Evolutionary conservation across 345 rosid genomes (phyloP), one percentile per base, ranked within the genome.

Genomic region (Salix caprea): DNA sequence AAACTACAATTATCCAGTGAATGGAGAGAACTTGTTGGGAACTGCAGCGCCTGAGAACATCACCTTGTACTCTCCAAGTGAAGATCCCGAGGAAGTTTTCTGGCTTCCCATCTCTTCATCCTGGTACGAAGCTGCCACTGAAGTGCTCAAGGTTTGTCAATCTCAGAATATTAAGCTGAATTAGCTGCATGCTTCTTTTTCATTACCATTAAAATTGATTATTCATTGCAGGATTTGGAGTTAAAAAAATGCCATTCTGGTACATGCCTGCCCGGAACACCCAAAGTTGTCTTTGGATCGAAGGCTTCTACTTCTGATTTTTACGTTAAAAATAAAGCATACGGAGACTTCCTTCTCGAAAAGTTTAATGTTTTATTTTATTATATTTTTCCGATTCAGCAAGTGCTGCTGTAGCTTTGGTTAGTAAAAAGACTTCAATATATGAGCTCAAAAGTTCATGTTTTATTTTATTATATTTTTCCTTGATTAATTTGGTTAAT

Each of bases 21-120:
- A 21, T 15, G 78, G 78, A 30, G 46, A 75, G 3, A 75, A 75
- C 24, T 36, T n/a, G 19, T 23, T 75, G 40, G 71, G 34, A 4
- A 28, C 23, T 37, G 4, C 67, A 2, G 19, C 36, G 2, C 50
- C 0, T 50, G 37, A 66, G 0, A 4, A 13, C 3, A 28, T 39
- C 1, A 2, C 19, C 6, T 4, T 48, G 6, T 56, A 12, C 54
- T 6, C 9, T 14, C 46, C 11, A 42, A 1, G 15, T 3, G 48
- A 13, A 9, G 2, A 14, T 4, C 5, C 28, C 40, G 11, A 65
- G 52, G 66, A 19, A 12, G 28, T 28, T 19, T 32, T 24, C 24
- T 54, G 28, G 24, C 34, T 9, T 46, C 14, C 4, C 12, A 37
- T 24, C 34, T 0, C 39, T 7, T 0, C 28, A 26, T 26, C 28